Conservation (phyloP, 1,139 yeast genomes). For the Pichia sp. region DNA sequence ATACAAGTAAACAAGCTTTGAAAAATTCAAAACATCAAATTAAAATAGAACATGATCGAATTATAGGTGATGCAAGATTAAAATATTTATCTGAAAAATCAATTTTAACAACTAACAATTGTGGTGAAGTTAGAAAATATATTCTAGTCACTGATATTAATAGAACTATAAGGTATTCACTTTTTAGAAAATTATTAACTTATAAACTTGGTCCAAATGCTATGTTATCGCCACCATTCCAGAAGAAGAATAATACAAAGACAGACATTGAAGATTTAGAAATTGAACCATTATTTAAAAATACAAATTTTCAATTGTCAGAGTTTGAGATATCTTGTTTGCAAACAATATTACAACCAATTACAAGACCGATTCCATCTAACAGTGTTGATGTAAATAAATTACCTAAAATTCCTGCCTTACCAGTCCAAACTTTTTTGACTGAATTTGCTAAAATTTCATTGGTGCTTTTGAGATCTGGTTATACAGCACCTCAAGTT, state of each 20-base stretch:
- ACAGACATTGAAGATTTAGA: not conserved
- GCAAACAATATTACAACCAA: conserved; percentile 11
- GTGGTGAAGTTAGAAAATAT: conserved; percentile 34
- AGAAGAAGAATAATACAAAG: not conserved
- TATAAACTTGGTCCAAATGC: conserved; percentile 7
- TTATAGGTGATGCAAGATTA: conserved; percentile 33
- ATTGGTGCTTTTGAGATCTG: conserved; percentile 1
- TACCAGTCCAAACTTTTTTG: conserved; percentile 9
- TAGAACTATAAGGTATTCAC: not conserved
- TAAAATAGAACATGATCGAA: conserved; percentile 28
- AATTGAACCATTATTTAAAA: conserved; percentile 1
- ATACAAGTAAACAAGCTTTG: conserved; percentile 33
- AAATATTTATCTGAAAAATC: conserved; percentile 27
- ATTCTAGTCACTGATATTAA: conserved; percentile 21
- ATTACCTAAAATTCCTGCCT: conserved; percentile 9
- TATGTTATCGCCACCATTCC: conserved; percentile 9
- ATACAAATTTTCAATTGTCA: not conserved
- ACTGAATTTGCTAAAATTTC: conserved; percentile 5
- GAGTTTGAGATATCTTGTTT: conserved; percentile 4
- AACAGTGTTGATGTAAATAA: conserved; percentile 4
- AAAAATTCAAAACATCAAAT: conserved; percentile 24
- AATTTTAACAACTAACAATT: conserved; percentile 31
- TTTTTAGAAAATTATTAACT: conserved; percentile 8
- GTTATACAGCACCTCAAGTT: conserved; percentile 8
- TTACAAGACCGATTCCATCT: conserved; percentile 8